Conservation (phyloP, 2,329 filamentous ascomycete genomes). For the Botrytis deweyae region DNA sequence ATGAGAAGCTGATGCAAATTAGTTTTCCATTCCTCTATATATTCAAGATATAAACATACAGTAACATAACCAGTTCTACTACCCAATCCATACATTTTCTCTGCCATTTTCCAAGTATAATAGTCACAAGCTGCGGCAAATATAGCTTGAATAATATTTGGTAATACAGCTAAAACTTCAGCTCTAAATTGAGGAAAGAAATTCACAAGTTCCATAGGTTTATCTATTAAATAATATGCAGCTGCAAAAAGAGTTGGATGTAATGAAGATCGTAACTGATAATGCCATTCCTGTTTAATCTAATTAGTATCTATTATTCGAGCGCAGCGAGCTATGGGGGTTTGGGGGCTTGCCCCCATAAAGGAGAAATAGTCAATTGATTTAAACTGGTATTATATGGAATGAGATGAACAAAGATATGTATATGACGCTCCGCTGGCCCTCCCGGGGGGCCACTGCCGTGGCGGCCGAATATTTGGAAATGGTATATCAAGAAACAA, state of each 20-base stretch:
- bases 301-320: slow-evolving; percentile 20
- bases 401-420: neutral
- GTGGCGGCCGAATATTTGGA: slow-evolving; percentile 3
- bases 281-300: slow-evolving; percentile 76
- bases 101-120: slow-evolving; percentile 82
- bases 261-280: slow-evolving; percentile 83
- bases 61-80: slow-evolving; percentile 66
- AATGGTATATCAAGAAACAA: neutral
- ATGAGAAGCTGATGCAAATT: slow-evolving; percentile 59
- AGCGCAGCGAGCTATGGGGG: neutral
- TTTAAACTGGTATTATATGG: neutral
- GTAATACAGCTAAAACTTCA: slow-evolving; percentile 67
- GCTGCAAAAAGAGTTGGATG: slow-evolving; percentile 85
- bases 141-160: slow-evolving; percentile 72
- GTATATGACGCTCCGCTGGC: slow-evolving; percentile 11
- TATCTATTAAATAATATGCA: slow-evolving; percentile 65
- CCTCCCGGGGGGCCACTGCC: slow-evolving; percentile 11
- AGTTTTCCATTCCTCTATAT: slow-evolving; percentile 1
- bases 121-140: slow-evolving; percentile 79
- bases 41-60: slow-evolving; percentile 47
- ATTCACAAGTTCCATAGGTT: slow-evolving; percentile 54
- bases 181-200: slow-evolving; percentile 57
- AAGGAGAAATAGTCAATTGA: neutral
- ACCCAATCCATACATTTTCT: slow-evolving; percentile 66
- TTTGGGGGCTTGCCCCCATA: neutral